These are phyloP conservation scores for Amphicarpaea edgeworthii DNA, from an alignment of 306 rosid genomes.

Conservation along the genomic window DNA sequence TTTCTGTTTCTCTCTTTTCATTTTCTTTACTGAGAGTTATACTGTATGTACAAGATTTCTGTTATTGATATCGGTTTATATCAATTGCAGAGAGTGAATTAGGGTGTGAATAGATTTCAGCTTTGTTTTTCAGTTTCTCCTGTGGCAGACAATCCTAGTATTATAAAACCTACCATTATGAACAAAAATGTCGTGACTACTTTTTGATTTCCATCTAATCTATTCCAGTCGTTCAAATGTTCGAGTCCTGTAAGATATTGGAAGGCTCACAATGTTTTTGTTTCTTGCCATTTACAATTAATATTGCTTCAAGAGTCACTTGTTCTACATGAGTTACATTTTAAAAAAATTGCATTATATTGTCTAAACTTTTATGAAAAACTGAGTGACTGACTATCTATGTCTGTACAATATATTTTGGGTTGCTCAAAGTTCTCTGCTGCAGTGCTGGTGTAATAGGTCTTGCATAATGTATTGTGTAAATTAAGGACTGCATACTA, in stretches of 20 bases:
- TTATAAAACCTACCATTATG: no score
- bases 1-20: background rate
- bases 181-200: no score
- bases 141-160: background rate
- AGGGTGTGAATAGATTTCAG: background rate
- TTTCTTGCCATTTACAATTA: constrained; percentile 17
- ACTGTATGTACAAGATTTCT: background rate
- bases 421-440: background rate
- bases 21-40: background rate
- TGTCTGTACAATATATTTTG: background rate
- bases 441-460: background rate
- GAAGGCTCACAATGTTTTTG: background rate
- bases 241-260: no score
- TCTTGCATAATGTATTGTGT: background rate
- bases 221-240: no score
- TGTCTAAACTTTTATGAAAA: background rate
- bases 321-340: background rate
- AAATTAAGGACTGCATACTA: background rate
- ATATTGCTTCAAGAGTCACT: constrained; percentile 1
- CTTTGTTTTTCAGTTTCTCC: background rate
- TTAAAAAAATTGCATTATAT: background rate
- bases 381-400: background rate
- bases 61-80: constrained; percentile 3
- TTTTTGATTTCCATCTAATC: no score
- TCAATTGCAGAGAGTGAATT: constrained; percentile 4